Evolutionary conservation across 768 basidiomycete species (phyloP).

Genomic region (Gloeopeniophorella convolvens): DNA sequence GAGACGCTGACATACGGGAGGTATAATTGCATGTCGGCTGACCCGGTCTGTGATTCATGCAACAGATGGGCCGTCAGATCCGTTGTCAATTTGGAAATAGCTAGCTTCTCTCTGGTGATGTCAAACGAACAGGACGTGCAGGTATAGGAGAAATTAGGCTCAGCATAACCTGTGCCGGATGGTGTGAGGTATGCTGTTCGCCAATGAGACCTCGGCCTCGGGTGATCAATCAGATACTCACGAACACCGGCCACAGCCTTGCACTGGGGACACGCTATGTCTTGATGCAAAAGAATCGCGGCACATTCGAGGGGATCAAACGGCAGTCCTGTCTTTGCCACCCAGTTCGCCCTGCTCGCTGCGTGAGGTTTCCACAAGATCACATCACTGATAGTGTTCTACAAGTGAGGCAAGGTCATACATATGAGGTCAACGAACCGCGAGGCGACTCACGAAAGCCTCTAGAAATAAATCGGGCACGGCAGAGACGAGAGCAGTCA

Average conservation of each 20-base stretch:
- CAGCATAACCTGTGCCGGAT: constrained; percentile 42
- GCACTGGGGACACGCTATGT: constrained; percentile 32
- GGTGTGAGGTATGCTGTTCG: constrained; percentile 35
- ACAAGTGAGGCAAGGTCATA: neutral
- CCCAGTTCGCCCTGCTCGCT: constrained; percentile 18
- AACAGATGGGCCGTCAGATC: constrained; percentile 29
- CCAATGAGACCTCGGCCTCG: constrained; percentile 9
- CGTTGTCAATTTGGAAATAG: constrained; percentile 36
- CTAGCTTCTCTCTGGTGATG: constrained; percentile 39
- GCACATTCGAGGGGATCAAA: constrained; percentile 34
- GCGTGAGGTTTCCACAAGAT: constrained; percentile 16
- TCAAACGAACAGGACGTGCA: constrained; percentile 36
- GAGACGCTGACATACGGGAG: constrained; percentile 32
- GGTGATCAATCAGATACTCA: constrained; percentile 22
- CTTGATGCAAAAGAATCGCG: constrained; percentile 22
- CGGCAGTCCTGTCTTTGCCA: constrained; percentile 18
- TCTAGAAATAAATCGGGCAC: neutral
- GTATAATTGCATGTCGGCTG: constrained; percentile 19
- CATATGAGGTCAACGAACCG: neutral
- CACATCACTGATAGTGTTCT: constrained; percentile 22
- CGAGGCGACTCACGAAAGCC: constrained; percentile 10
- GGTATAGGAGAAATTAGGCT: constrained; percentile 32
- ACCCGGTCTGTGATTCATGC: constrained; percentile 19
- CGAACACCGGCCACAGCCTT: constrained; percentile 25
- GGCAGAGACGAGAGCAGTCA: neutral